Percentiles rank a stretch among this genome's conserved stretches.
phyloP scores from a whole-genome alignment of 2,329 filamentous ascomycete genomes.

The Polytolypa hystricis region DNA sequence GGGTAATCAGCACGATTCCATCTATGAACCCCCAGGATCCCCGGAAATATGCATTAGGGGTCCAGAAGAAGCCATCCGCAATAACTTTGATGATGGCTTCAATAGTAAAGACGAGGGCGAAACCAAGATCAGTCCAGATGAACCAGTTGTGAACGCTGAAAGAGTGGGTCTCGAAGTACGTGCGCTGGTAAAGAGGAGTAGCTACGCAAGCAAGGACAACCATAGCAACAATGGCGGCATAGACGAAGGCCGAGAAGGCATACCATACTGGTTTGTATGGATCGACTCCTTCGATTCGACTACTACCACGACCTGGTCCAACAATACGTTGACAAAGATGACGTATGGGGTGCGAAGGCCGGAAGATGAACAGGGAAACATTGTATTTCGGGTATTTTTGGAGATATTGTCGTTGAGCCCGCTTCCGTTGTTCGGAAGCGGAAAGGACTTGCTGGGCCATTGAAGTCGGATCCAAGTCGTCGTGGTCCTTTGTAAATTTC shows the following conservation, averaged over 20 bases:
- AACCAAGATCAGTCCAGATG: conserved; percentile 83
- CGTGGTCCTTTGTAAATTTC: conserved; percentile 57
- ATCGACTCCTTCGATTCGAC: conserved; percentile 79
- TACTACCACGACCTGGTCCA: conserved; percentile 74
- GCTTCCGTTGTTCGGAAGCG: conserved; percentile 70
- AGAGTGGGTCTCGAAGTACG: conserved; percentile 57
- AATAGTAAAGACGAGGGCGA: conserved; percentile 72
- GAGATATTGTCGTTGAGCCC: conserved; percentile 83
- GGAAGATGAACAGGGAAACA: conserved; percentile 79
- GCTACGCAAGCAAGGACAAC: conserved; percentile 91
- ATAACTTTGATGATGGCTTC: conserved; percentile 88
- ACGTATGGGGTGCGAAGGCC: conserved; percentile 64
- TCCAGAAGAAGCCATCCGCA: conserved; percentile 92
- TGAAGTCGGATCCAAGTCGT: conserved; percentile 69
- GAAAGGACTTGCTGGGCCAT: conserved; percentile 87
- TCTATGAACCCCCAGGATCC: conserved; percentile 97
- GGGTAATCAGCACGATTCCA: conserved; percentile 75
- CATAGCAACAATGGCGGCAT: conserved; percentile 91
- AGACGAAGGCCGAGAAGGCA: conserved; percentile 83
- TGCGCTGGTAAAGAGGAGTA: conserved; percentile 84
- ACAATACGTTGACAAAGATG: conserved; percentile 80
- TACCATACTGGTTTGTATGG: conserved; percentile 90
- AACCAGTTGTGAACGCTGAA: conserved; percentile 74
- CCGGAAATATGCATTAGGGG: conserved; percentile 91
- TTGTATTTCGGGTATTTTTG: conserved; percentile 83